These are phyloP conservation scores for Amanita bisporigera DNA, from an alignment of 1,284 basidiomycete species.

Conservation along the genomic window DNA sequence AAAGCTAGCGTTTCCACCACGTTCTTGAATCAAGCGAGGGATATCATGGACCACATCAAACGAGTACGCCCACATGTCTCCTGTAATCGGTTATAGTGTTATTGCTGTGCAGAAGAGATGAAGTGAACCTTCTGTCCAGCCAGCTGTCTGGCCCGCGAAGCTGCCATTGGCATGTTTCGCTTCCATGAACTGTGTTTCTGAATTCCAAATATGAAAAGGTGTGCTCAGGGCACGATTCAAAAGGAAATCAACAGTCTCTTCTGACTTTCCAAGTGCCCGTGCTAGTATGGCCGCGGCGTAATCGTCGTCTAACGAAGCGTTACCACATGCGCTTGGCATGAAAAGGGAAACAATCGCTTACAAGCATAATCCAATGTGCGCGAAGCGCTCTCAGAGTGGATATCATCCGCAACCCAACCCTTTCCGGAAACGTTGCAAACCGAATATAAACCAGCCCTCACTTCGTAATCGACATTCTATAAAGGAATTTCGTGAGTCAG, in stretches of 20 bases:
- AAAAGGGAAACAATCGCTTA: constrained; percentile 40
- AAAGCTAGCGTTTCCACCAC: constrained; percentile 71
- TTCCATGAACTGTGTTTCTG: constrained; percentile 80
- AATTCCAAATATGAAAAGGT: constrained; percentile 73
- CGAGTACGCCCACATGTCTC: constrained; percentile 85
- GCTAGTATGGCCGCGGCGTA: constrained; percentile 74
- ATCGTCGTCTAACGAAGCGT: constrained; percentile 68
- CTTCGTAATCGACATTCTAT: constrained; percentile 80
- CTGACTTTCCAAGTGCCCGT: constrained; percentile 52
- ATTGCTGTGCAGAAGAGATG: neutral
- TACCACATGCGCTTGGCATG: too few species aligned
- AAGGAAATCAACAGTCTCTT: constrained; percentile 56
- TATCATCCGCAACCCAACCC: constrained; percentile 81
- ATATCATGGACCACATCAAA: constrained; percentile 80
- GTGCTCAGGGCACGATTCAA: constrained; percentile 59
- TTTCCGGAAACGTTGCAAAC: constrained; percentile 59
- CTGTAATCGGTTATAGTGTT: constrained; percentile 23
- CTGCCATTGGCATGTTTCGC: constrained; percentile 70
- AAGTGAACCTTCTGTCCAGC: constrained; percentile 72
- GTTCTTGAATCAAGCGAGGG: constrained; percentile 61
- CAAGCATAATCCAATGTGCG: constrained; percentile 82
- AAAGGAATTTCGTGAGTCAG: constrained; percentile 4
- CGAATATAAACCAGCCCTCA: constrained; percentile 75
- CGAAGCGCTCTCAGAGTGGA: constrained; percentile 80
- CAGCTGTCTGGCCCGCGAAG: constrained; percentile 73